A percentile compares a stretch with the other conserved stretches of the same genome.
These are phyloP conservation scores for Saturnispora diversa DNA, from an alignment of 805 yeast genomes.

Conservation along the genomic window DNA sequence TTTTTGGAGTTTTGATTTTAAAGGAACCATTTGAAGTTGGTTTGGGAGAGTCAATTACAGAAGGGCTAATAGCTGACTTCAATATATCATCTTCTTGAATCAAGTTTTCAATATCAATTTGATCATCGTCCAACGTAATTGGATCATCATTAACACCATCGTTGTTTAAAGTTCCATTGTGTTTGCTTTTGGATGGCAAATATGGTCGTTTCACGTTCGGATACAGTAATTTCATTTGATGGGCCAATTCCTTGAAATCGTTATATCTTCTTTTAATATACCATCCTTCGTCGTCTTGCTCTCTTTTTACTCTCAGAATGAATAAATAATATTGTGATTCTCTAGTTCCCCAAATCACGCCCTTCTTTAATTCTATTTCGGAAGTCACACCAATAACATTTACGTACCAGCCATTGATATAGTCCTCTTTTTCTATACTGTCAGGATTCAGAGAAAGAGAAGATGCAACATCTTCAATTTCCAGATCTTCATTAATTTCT, in stretches of 20 bases:
- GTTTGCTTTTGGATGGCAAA: conserved; percentile 28
- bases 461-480: conserved; percentile 18
- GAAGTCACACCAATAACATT: conserved; percentile 62
- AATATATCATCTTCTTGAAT: neutral
- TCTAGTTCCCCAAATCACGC: conserved; percentile 19
- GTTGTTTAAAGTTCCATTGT: conserved; percentile 17
- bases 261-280: conserved; percentile 57
- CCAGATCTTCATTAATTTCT: conserved; percentile 7
- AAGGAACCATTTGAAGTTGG: neutral
- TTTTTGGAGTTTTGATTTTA: conserved; percentile 7
- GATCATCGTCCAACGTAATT: neutral
- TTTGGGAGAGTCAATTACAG: neutral
- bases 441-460: conserved; percentile 30
- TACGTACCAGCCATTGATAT: conserved; percentile 49
- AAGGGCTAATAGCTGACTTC: neutral
- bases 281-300: conserved; percentile 29
- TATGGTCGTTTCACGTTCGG: conserved; percentile 57
- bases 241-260: conserved; percentile 56
- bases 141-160: conserved; percentile 15
- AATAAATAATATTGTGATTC: conserved; percentile 35
- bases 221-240: conserved; percentile 41
- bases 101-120: neutral
- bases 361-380: conserved; percentile 22
- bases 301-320: conserved; percentile 38
- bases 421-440: conserved; percentile 29